Conservation (phyloP, 345 rosid genomes). For the Dimocarpus longan region DNA sequence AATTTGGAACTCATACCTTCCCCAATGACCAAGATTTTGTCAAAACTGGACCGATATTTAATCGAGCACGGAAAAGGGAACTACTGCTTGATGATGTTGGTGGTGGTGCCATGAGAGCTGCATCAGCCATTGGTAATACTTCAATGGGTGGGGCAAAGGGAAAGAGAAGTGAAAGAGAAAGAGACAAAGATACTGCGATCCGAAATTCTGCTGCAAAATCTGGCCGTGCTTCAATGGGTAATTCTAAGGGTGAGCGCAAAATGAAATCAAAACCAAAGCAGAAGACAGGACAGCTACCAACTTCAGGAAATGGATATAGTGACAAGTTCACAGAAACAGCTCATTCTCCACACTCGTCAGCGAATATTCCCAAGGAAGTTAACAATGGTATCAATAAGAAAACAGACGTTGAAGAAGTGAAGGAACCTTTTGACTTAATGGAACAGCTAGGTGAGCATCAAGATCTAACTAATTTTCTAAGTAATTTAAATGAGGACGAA, state of each 20-base stretch:
- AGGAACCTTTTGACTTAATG: conserved; percentile 41
- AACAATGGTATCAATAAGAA: conserved; percentile 30
- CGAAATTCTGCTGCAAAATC: conserved; percentile 34
- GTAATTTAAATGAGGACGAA: conserved; percentile 43
- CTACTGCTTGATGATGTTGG: conserved; percentile 54
- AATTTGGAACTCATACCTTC: conserved; percentile 13
- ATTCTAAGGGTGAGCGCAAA: conserved; percentile 49
- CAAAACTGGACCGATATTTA: conserved; percentile 42
- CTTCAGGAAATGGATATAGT: conserved; percentile 38
- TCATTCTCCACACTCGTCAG: conserved; percentile 21
- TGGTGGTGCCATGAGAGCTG: conserved; percentile 34
- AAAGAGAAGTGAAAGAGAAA: conserved; percentile 61
- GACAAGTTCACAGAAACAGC: conserved; percentile 34
- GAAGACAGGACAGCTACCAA: conserved; percentile 46
- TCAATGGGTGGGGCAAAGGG: conserved; percentile 49
- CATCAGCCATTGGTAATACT: conserved; percentile 33
- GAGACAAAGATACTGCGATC: conserved; percentile 33
- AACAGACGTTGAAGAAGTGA: conserved; percentile 32
- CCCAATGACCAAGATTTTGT: conserved; percentile 36
- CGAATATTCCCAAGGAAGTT: conserved; percentile 15
- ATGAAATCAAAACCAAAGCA: conserved; percentile 61
- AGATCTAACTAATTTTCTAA: conserved; percentile 43
- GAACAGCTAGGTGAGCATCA: conserved; percentile 42
- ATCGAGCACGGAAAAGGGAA: conserved; percentile 59
- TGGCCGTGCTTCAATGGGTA: conserved; percentile 35